Evolutionary conservation across 768 basidiomycete species (phyloP).

Genomic region (Pleurotus djamor): DNA sequence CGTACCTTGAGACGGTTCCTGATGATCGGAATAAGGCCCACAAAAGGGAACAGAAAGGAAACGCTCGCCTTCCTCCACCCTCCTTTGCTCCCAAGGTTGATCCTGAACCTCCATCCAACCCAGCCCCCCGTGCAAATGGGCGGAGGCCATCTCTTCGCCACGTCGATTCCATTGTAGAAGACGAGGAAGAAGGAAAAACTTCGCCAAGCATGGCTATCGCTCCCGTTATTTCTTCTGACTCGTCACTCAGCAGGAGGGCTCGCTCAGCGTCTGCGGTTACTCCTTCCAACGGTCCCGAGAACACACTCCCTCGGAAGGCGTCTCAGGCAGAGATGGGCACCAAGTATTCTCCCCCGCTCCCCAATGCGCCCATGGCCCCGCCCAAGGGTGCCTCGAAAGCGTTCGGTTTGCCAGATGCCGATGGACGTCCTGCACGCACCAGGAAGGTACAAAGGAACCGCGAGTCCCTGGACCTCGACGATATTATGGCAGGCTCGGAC

Average conservation of each 20-base stretch:
- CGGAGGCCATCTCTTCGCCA: constrained; percentile 46
- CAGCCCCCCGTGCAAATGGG: constrained; percentile 28
- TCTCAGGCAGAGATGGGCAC: background rate
- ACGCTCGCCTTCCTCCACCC: constrained; percentile 34
- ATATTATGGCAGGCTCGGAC: constrained; percentile 69
- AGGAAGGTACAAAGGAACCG: constrained; percentile 52
- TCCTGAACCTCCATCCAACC: constrained; percentile 20
- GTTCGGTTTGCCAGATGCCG: background rate
- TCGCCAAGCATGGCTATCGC: constrained; percentile 33
- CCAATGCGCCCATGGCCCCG: background rate
- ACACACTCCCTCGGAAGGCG: background rate
- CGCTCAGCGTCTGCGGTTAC: constrained; percentile 41
- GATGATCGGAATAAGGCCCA: constrained; percentile 42
- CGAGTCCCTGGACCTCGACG: constrained; percentile 75
- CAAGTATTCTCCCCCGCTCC: background rate
- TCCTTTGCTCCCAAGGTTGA: constrained; percentile 32
- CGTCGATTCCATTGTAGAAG: constrained; percentile 66
- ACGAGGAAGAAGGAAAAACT: constrained; percentile 49
- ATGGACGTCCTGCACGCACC: constrained; percentile 38
- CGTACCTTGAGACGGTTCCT: constrained; percentile 13
- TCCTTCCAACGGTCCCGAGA: constrained; percentile 12
- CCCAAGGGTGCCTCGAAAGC: background rate
- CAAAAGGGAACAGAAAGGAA: constrained; percentile 69
- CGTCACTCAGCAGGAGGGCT: constrained; percentile 28
- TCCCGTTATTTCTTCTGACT: constrained; percentile 27